Evolutionary conservation across 352 stramenopile genomes (phyloP).

Genomic region (Plasmopara halstedii): DNA sequence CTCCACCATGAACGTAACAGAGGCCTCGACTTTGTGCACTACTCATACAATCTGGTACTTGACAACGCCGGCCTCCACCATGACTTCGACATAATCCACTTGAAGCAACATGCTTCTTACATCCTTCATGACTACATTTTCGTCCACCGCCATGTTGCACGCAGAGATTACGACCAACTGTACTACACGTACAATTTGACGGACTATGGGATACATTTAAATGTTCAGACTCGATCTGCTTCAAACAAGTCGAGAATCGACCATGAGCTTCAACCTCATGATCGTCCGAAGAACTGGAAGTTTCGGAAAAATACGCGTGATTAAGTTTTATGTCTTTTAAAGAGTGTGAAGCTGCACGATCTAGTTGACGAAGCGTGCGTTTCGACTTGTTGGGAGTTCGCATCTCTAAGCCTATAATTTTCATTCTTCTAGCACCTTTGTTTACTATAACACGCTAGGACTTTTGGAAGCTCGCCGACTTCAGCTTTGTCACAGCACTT

Average conservation of each 20-base stretch:
- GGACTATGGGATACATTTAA: constrained; percentile 55
- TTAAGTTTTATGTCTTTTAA: constrained; percentile 1
- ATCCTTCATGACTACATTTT: constrained; percentile 58
- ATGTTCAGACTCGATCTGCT: background rate
- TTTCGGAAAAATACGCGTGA: constrained; percentile 8
- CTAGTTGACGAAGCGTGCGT: constrained; percentile 10
- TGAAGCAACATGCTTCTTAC: constrained; percentile 73
- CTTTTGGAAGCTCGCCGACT: constrained; percentile 6
- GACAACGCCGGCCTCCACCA: constrained; percentile 66
- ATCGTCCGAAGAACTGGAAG: constrained; percentile 19
- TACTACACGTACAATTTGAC: constrained; percentile 35
- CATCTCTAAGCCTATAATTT: background rate
- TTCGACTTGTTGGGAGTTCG: constrained; percentile 2
- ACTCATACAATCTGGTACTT: constrained; percentile 68
- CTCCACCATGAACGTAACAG: constrained; percentile 79
- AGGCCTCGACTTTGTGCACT: constrained; percentile 74
- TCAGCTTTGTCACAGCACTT: too few relatives aligned
- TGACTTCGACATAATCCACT: constrained; percentile 75
- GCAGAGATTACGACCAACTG: constrained; percentile 53
- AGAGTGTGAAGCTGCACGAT: constrained; percentile 16
- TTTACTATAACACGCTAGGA: background rate
- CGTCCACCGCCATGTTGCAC: constrained; percentile 61
- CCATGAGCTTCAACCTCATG: constrained; percentile 11
- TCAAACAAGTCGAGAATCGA: constrained; percentile 22
- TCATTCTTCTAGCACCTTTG: constrained; percentile 7